Evolutionary conservation across 345 rosid genomes (phyloP).

Genomic region (Pugionium cornutum): DNA sequence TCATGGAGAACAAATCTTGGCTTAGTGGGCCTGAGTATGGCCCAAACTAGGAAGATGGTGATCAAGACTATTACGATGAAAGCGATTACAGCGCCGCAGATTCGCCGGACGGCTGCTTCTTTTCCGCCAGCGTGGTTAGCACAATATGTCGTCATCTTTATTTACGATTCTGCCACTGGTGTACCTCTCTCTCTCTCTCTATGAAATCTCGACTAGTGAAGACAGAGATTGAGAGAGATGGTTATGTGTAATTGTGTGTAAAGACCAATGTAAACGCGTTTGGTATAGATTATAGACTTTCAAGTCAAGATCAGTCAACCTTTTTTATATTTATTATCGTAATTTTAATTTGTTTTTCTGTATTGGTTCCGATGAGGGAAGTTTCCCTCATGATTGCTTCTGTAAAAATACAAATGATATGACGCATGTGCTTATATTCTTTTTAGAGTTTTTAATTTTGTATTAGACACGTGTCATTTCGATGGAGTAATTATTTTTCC

Average conservation of each 20-base stretch:
- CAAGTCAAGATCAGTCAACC: neutral
- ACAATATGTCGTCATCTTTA: slow-evolving; percentile 40
- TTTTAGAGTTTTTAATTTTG: neutral
- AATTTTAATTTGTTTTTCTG: slow-evolving; percentile 1
- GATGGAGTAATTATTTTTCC: too few species aligned
- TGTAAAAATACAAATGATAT: slow-evolving; percentile 32
- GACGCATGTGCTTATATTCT: slow-evolving; percentile 35
- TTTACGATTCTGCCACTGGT: slow-evolving; percentile 36
- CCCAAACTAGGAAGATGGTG: slow-evolving; percentile 75
- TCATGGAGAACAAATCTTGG: slow-evolving; percentile 87
- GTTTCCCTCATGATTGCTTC: slow-evolving; percentile 41
- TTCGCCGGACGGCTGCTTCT: slow-evolving; percentile 33
- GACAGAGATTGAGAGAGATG: slow-evolving; percentile 7
- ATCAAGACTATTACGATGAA: slow-evolving; percentile 54
- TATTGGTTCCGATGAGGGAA: slow-evolving; percentile 20
- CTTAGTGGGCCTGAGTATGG: slow-evolving; percentile 70
- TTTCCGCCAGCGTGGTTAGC: slow-evolving; percentile 43
- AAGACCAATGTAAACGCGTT: slow-evolving; percentile 22
- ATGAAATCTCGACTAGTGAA: too few species aligned
- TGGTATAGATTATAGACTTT: neutral
- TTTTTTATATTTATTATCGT: neutral
- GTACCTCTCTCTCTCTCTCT: slow-evolving; percentile 28
- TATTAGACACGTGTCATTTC: slow-evolving; percentile 20
- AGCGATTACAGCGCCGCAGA: slow-evolving; percentile 43
- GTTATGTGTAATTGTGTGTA: neutral